Evolutionary conservation across 495 filamentous ascomycete species (phyloP).

Genomic region (Monascus purpureus): DNA sequence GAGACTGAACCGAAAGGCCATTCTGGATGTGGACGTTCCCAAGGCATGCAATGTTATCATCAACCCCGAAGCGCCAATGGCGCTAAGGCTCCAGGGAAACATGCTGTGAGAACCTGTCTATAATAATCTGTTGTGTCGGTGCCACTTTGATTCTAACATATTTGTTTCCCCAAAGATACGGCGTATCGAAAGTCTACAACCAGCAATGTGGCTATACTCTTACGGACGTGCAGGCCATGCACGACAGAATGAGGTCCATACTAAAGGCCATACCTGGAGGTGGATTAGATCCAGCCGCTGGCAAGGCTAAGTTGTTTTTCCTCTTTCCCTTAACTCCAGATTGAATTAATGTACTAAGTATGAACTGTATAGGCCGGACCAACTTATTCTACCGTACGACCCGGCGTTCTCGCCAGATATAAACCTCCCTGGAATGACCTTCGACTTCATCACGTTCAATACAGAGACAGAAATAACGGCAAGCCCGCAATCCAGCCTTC

Average conservation of each 20-base stretch:
- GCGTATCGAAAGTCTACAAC: conserved; percentile 67
- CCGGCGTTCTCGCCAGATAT: conserved; percentile 71
- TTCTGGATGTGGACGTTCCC: conserved; percentile 71
- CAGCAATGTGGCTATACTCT: conserved; percentile 83
- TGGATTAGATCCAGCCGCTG: conserved; percentile 56
- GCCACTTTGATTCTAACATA: not conserved
- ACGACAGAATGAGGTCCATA: conserved; percentile 54
- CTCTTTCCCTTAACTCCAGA: not conserved
- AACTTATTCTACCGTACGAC: conserved; percentile 70
- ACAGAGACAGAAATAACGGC: conserved; percentile 2
- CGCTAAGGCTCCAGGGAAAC: conserved; percentile 81
- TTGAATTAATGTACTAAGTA: not conserved
- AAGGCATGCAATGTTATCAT: conserved; percentile 81
- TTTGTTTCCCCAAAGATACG: conserved; percentile 37
- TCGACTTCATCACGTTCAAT: conserved; percentile 31
- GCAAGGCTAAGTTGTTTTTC: conserved; percentile 50
- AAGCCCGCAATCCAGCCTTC: conserved; percentile 7
- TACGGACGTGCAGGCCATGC: conserved; percentile 61
- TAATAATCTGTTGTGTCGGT: not conserved
- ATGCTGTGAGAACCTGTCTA: conserved; percentile 41
- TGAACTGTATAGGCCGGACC: conserved; percentile 61
- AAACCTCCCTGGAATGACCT: conserved; percentile 38
- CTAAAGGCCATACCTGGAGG: conserved; percentile 39
- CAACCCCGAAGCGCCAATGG: conserved; percentile 74
- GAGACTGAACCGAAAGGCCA: conserved; percentile 74